Percentiles rank a stretch among this genome's conserved stretches.
Evolutionary conservation across 2,329 filamentous ascomycete genomes (phyloP).

Genomic region (Fusarium verticillioides): DNA sequence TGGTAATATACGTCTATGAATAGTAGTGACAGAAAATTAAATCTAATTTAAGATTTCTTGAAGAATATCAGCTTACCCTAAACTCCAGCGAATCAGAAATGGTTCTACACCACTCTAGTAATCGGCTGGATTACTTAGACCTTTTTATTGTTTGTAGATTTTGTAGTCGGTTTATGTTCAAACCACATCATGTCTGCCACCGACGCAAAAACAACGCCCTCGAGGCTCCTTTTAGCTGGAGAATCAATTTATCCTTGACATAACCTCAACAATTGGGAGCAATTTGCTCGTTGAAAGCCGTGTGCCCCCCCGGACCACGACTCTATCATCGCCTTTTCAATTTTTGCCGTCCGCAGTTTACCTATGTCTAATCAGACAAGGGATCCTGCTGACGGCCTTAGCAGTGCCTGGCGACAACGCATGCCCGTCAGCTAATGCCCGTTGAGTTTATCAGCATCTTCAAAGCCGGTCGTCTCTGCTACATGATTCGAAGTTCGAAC

Average conservation of each 20-base stretch:
- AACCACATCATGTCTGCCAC: no score
- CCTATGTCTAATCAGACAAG: fast-evolving
- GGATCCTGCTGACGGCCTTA: no score
- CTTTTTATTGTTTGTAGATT: no score
- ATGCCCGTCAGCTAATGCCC: fast-evolving
- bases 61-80: background rate
- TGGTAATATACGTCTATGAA: fast-evolving
- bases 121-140: background rate
- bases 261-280: no score
- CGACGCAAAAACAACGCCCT: no score
- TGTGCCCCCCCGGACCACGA: no score
- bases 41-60: fast-evolving
- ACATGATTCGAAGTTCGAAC: background rate
- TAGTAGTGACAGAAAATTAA: fast-evolving
- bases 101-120: fast-evolving
- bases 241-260: no score
- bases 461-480: fast-evolving
- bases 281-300: no score
- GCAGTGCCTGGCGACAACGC: no score
- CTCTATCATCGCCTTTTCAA: no score
- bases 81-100: fast-evolving
- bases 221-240: no score
- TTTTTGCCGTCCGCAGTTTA: background rate
- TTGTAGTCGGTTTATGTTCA: no score
- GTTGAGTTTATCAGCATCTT: fast-evolving